Percentiles rank a stretch among this genome's conserved stretches.
Evolutionary conservation across 2,329 filamentous ascomycete genomes (phyloP).

Genomic region (Akanthomyces lecanii): DNA sequence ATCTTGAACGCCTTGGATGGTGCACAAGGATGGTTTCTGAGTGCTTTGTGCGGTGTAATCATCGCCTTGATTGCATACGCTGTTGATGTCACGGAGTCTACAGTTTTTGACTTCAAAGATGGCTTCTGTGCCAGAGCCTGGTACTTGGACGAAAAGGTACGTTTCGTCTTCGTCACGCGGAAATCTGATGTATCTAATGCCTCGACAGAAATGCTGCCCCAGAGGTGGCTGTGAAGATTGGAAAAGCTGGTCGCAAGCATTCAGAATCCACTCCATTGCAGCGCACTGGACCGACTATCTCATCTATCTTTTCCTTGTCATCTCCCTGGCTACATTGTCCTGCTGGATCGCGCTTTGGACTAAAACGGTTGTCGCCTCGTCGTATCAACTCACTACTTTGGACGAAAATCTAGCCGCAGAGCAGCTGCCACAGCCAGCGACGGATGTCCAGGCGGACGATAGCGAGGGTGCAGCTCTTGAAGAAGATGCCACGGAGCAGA

Average conservation of each 20-base stretch:
- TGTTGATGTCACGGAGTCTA: constrained; percentile 81
- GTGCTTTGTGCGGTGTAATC: constrained; percentile 81
- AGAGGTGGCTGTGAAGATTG: constrained; percentile 53
- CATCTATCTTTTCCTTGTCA: constrained; percentile 68
- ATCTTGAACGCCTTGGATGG: constrained; percentile 75
- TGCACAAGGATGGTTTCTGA: constrained; percentile 89
- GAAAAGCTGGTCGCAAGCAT: constrained; percentile 51
- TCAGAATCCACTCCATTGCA: constrained; percentile 43
- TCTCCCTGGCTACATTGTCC: constrained; percentile 64
- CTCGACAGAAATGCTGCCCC: constrained; percentile 48
- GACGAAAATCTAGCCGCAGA: constrained; percentile 88
- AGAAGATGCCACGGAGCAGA: constrained; percentile 33
- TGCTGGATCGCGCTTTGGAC: constrained; percentile 81
- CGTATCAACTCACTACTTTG: constrained; percentile 78
- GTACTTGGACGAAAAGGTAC: constrained; percentile 67
- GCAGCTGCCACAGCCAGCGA: constrained; percentile 32
- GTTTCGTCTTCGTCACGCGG: not conserved
- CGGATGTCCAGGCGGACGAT: constrained; percentile 41
- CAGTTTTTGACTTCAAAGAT: constrained; percentile 85
- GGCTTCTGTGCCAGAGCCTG: constrained; percentile 74
- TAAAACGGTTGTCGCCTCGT: constrained; percentile 90
- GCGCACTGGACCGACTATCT: constrained; percentile 67
- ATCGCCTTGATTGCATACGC: constrained; percentile 83
- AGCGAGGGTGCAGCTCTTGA: constrained; percentile 40
- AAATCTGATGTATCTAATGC: constrained; percentile 17